phyloP scores from a whole-genome alignment of 2,329 filamentous ascomycete species.

The Tolypocladium amazonense region DNA sequence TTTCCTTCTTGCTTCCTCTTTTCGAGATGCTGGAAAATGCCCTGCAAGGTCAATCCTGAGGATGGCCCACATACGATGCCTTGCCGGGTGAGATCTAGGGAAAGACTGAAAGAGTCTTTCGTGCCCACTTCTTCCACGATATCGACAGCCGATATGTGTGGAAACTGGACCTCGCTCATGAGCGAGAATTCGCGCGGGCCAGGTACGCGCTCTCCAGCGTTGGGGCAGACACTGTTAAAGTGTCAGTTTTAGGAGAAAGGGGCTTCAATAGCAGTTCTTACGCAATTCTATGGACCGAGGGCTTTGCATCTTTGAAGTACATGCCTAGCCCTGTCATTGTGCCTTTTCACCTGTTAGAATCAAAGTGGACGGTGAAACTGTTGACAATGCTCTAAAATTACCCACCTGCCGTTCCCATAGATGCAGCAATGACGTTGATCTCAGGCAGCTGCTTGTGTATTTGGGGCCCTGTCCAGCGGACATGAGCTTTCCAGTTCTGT shows the following conservation, averaged over 20 bases:
- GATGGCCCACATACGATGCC: conserved; percentile 52
- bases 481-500: conserved; percentile 42
- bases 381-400: not conserved
- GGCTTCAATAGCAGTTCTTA: conserved; percentile 4
- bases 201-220: conserved; percentile 44
- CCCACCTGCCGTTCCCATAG: conserved; percentile 37
- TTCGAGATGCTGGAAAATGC: conserved; percentile 36
- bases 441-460: conserved; percentile 44
- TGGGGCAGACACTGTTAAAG: conserved; percentile 40
- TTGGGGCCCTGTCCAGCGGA: conserved; percentile 49
- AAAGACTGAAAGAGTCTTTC: conserved; percentile 39
- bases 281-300: conserved; percentile 30
- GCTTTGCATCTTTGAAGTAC: conserved; percentile 40
- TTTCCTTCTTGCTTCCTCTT: conserved; percentile 34
- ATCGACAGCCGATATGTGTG: conserved; percentile 44
- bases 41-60: conserved; percentile 45
- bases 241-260: conserved; percentile 4
- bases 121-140: conserved; percentile 45
- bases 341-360: conserved; percentile 12
- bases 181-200: conserved; percentile 43
- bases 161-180: conserved; percentile 42
- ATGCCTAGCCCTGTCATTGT: conserved; percentile 38
- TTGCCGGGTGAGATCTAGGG: conserved; percentile 42
- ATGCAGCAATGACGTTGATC: conserved; percentile 43
- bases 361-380: not conserved